These are phyloP conservation scores for Gillenia trifoliata DNA, from an alignment of 306 rosid genomes.

Conservation along the genomic window DNA sequence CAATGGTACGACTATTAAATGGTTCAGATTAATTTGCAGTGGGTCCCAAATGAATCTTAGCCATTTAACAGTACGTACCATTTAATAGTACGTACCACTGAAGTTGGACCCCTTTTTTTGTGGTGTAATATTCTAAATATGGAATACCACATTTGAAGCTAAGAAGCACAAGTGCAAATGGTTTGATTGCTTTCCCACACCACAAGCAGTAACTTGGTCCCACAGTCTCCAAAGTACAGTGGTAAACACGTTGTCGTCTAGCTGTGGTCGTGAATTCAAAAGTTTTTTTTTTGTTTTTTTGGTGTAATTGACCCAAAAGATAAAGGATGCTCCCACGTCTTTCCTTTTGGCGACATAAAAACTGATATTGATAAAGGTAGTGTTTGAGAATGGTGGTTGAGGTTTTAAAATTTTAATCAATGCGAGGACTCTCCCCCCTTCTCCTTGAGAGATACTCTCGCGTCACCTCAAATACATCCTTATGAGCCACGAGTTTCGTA, in stretches of 20 bases:
- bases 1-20: too few species aligned
- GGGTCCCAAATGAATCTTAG: too few species aligned
- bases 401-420: not conserved
- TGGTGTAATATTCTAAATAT: too few species aligned
- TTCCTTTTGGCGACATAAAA: not conserved
- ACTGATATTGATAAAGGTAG: not conserved
- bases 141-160: not conserved
- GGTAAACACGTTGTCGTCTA: not conserved
- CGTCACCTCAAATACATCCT: too few species aligned
- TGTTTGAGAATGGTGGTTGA: not conserved
- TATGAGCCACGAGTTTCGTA: too few species aligned
- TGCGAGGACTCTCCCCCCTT: not conserved
- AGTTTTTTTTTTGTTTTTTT: not conserved
- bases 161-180: not conserved
- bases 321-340: not conserved
- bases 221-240: not conserved
- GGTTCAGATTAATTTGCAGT: too few species aligned
- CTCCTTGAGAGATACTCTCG: too few species aligned
- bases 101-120: too few species aligned
- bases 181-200: too few species aligned
- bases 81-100: too few species aligned
- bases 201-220: too few species aligned
- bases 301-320: not conserved
- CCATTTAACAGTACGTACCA: too few species aligned
- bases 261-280: not conserved